Evolutionary conservation across 371 early-diverging fungal species (phyloP).

Genomic region (Mucor indicus): DNA sequence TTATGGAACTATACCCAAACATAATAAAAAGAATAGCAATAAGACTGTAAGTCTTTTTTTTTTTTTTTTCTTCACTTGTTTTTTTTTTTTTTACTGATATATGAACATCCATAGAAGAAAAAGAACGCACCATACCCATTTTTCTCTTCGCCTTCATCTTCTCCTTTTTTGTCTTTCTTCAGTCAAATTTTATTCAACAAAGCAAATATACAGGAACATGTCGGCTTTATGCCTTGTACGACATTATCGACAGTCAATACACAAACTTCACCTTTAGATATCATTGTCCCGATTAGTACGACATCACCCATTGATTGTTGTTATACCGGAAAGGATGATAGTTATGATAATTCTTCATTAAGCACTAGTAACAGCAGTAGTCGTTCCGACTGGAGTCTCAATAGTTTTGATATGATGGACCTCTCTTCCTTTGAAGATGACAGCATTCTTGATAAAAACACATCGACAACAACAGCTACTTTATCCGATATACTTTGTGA

Average conservation of each 20-base stretch:
- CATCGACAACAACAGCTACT: constrained; percentile 6
- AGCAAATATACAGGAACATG: constrained; percentile 10
- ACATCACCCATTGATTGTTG: constrained; percentile 20
- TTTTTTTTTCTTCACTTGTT: too few species aligned
- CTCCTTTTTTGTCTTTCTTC: constrained; percentile 17
- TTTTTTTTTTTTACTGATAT: too few species aligned
- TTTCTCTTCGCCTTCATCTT: constrained; percentile 9
- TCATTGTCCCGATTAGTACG: constrained; percentile 3
- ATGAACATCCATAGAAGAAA: too few species aligned
- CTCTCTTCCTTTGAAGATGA: too few species aligned
- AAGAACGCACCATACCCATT: constrained; percentile 22
- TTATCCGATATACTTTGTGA: constrained; percentile 42
- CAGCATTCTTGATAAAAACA: constrained; percentile 1
- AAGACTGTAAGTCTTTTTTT: constrained; percentile 13
- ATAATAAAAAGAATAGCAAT: constrained; percentile 8
- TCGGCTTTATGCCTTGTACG: constrained; percentile 23
- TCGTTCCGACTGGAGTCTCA: constrained; percentile 1
- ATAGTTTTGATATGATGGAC: constrained; percentile 3
- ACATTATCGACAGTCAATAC: constrained; percentile 1
- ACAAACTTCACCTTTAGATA: constrained; percentile 14
- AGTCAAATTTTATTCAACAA: constrained; percentile 5
- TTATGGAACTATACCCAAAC: constrained; percentile 29
- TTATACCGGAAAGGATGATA: not conserved
- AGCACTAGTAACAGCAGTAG: constrained; percentile 13
- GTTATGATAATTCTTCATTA: constrained; percentile 8